Evolutionary conservation across 2,329 filamentous ascomycete genomes (phyloP), one percentile per base, ranked within the genome.

Genomic region (Paracoccidioides brasiliensis): DNA sequence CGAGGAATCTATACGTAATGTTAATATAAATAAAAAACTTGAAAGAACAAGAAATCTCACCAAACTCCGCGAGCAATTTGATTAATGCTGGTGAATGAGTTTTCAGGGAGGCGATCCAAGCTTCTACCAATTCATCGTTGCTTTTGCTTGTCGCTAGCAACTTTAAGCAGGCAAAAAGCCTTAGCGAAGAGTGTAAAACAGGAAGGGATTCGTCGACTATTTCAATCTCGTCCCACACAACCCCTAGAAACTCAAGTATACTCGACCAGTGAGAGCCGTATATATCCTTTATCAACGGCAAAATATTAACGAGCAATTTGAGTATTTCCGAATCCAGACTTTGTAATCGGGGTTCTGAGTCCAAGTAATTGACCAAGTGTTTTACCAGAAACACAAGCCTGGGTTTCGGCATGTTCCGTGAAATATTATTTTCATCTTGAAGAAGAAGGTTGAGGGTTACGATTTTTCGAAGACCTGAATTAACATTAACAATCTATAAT

Each of bases 231-330:
- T 73, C 71, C 82, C 84, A 87, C 0, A 82, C 70, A 6, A 72
- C 69, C 9, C 78, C 71, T 57, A 84, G 80, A 52, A 82, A 80
- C 38, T 80, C 74, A 15, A 89, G 70, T 0, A 78, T 70, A 50
- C 79, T 79, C 52, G 84, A 79, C 93, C 93, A 98, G 65, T 95
- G 88, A 0, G 86, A 81, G 0, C 91, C 93, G 63, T 95, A 96
- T 0, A 95, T 82, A 49, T 90, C 85, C 57, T 82, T 80, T 62
- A 96, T 84, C 43, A 79, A 80, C 1, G 88, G 87, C 0, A 96
- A 70, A 3, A 95, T 72, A 3, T 75, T 71, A 1, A 70, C 66
- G 51, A 84, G 63, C 5, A 72, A 67, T 57, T 70, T 72, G 44
- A 74, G 60, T 1, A 70, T 67, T 58, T 76, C 72, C 1, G 72